A percentile compares a stretch with the other conserved stretches of the same genome.
phyloP scores from a whole-genome alignment of 139 green algal species.

The Chlorella sp. region DNA sequence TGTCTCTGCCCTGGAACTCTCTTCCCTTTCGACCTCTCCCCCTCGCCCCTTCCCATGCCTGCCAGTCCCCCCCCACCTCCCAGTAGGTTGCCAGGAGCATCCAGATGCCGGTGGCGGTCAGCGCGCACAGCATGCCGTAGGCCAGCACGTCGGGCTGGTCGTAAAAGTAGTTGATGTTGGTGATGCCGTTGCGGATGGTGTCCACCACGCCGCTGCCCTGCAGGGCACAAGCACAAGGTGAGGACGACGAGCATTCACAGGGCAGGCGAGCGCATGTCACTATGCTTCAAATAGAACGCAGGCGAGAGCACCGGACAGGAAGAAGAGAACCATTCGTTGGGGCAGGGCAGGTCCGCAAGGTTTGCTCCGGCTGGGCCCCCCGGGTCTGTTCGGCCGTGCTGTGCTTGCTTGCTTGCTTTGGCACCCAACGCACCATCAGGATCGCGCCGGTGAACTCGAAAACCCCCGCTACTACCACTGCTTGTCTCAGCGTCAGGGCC shows the following conservation, averaged over 20 bases:
- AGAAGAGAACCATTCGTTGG: not conserved
- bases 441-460: conserved; percentile 50
- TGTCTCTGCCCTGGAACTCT: not conserved
- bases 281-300: no score
- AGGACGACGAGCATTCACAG: not conserved
- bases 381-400: no score
- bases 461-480: conserved; percentile 43
- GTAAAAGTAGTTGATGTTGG: conserved; percentile 43
- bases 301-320: not conserved
- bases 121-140: conserved; percentile 61
- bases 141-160: conserved; percentile 45
- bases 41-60: not conserved
- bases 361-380: no score
- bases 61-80: conserved; percentile 28
- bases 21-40: not conserved
- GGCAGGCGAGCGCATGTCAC: no score
- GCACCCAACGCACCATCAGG: conserved; percentile 41
- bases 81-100: conserved; percentile 62
- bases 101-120: conserved; percentile 58
- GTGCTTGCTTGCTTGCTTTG: no score
- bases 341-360: no score
- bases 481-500: conserved; percentile 45
- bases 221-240: not conserved
- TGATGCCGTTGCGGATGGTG: conserved; percentile 52
- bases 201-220: conserved; percentile 53